Conservation (phyloP, 805 yeast genomes). For the Candida gorgasii region DNA sequence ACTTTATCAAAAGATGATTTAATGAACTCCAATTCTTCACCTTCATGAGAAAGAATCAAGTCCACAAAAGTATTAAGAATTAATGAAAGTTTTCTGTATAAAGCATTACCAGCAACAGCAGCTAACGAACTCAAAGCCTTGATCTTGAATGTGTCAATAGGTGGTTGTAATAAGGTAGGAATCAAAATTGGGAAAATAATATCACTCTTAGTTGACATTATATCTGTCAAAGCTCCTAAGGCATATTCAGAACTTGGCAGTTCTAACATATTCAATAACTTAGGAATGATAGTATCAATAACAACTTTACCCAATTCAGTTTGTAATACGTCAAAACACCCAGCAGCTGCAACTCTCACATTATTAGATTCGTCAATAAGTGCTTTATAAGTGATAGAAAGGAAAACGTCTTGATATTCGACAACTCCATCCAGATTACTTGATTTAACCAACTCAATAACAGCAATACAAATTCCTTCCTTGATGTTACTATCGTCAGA, state of each 20-base stretch:
- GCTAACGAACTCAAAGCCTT: conserved; percentile 83
- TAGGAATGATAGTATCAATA: conserved; percentile 86
- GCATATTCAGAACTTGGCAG: conserved; percentile 65
- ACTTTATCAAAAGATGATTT: conserved; percentile 63
- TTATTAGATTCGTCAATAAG: conserved; percentile 69
- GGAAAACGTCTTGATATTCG: conserved; percentile 67
- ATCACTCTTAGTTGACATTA: conserved; percentile 87
- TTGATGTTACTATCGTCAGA: conserved; percentile 58
- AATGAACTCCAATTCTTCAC: conserved; percentile 43
- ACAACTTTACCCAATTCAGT: conserved; percentile 79
- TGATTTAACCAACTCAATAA: conserved; percentile 80
- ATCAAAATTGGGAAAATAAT: conserved; percentile 91
- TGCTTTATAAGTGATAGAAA: conserved; percentile 74
- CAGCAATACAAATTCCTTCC: conserved; percentile 96
- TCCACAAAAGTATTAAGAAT: conserved; percentile 75
- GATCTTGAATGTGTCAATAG: conserved; percentile 84
- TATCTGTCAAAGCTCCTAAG: conserved; percentile 82
- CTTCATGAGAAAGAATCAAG: conserved; percentile 46
- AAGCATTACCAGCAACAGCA: conserved; percentile 83
- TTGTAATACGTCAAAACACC: conserved; percentile 86
- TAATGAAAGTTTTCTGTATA: conserved; percentile 68
- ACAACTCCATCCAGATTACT: conserved; percentile 60
- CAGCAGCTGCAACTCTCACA: conserved; percentile 90
- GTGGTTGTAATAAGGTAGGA: conserved; percentile 79
- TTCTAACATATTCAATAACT: conserved; percentile 66